phyloP scores from a whole-genome alignment of 2,329 filamentous ascomycete species.

The Bipolaris victoriae region DNA sequence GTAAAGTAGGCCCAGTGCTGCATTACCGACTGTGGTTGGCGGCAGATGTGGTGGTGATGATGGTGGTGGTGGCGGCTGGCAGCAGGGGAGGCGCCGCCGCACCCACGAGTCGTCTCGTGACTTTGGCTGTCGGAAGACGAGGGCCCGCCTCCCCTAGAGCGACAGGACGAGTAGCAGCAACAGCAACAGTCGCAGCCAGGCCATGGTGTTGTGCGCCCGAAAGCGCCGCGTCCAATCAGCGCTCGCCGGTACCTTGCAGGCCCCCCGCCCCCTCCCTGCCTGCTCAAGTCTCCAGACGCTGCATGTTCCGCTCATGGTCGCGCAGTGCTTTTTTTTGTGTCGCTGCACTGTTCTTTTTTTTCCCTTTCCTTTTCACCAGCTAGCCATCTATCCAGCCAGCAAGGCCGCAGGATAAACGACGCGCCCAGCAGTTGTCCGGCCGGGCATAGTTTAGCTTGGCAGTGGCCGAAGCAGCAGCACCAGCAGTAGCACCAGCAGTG shows the following conservation, averaged over 20 bases:
- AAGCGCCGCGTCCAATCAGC: conserved; percentile 23
- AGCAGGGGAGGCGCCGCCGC: not conserved
- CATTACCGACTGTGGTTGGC: too few relatives aligned
- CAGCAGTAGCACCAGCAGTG: conserved; percentile 20
- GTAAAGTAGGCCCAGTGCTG: too few relatives aligned
- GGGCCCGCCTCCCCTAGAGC: conserved; percentile 10
- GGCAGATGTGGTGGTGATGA: too few relatives aligned
- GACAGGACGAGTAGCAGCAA: conserved; percentile 16
- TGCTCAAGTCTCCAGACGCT: not conserved
- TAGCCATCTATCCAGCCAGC: not conserved
- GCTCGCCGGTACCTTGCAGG: conserved; percentile 22
- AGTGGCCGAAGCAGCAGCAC: conserved; percentile 20
- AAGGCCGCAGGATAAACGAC: not conserved
- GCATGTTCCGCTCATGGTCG: not conserved
- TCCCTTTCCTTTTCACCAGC: not conserved
- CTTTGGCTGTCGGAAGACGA: not conserved
- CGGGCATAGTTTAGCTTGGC: not conserved
- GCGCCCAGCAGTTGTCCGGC: conserved; percentile 5
- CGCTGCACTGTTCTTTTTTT: not conserved
- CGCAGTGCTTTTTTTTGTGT: too few relatives aligned
- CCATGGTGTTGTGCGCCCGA: conserved; percentile 12
- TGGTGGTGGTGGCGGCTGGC: not conserved
- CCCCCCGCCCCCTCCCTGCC: not conserved
- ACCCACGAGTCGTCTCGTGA: not conserved
- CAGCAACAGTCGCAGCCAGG: conserved; percentile 19